Evolutionary conservation across 2,329 filamentous ascomycete species (phyloP).

Genomic region (Hymenoscyphus linearis): DNA sequence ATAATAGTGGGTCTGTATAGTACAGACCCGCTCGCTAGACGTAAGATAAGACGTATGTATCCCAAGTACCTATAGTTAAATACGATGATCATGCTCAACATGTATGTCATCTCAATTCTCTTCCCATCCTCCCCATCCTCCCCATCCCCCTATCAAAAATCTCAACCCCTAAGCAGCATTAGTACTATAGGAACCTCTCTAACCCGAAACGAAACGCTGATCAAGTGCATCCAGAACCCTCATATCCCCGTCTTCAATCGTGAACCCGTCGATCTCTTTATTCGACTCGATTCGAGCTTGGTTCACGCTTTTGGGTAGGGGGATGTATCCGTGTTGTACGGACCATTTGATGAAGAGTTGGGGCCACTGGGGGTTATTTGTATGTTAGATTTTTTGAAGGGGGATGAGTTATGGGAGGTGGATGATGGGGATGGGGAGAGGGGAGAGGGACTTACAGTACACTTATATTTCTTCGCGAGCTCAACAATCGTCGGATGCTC

Average conservation of each 20-base stretch:
- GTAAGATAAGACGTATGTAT: too few species aligned
- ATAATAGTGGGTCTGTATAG: too few species aligned
- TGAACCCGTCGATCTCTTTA: conserved; percentile 53
- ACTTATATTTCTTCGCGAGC: conserved; percentile 62
- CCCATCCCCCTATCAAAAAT: too few species aligned
- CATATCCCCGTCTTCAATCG: conserved; percentile 60
- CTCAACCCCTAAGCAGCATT: conserved; percentile 30
- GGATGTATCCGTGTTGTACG: conserved; percentile 67
- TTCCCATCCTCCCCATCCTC: too few species aligned
- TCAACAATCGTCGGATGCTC: conserved; percentile 56
- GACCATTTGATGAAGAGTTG: conserved; percentile 76
- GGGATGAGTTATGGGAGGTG: too few species aligned
- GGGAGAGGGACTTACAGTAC: conserved; percentile 37
- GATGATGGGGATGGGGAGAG: too few species aligned
- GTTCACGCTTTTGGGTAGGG: conserved; percentile 67
- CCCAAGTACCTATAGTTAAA: too few species aligned
- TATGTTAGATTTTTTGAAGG: too few species aligned
- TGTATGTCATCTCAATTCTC: too few species aligned
- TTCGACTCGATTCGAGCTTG: conserved; percentile 61
- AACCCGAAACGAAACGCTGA: conserved; percentile 68
- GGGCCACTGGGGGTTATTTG: conserved; percentile 42
- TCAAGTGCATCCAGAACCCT: conserved; percentile 57
- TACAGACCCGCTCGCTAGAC: too few species aligned
- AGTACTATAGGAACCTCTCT: conserved; percentile 51
- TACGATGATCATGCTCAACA: too few species aligned